Base-by-base conservation (phyloP, 164 flowering plant species). In the Kingdonia uniflora region DNA sequence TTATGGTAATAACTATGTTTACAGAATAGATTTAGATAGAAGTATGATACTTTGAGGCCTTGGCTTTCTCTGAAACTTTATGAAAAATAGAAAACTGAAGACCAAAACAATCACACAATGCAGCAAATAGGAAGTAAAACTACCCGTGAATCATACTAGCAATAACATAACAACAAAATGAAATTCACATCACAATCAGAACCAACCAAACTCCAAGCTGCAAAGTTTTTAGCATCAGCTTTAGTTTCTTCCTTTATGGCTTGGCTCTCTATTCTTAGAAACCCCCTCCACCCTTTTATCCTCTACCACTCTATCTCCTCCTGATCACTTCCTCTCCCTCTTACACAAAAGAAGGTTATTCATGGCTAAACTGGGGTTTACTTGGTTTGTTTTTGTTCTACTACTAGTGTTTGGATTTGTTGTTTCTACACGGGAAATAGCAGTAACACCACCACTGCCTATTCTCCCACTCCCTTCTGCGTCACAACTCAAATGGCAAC, bases 401-500 rank as follows among this genome's bases (percentile, higher is more conserved):
- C 50, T 55, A 16, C 56, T 29, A 20, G 19, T 15, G 19, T 13
- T 44, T 5, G 29, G 47, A 45, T 3, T 45, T 14, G 33, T 19
- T 5, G 33, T 11, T 1, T 50, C 71, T 39, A 58, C 11, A 19
- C 10, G 23, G 11, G 54, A 48, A 26, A 14, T 38, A 1, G 33
- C 57, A 1, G 57, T 68, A 2, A 63, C 89, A 14, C 96, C 95
- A 6, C 98, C 98, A 19, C 58, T 92, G 59, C 98, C 98, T 2
- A 25, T 87, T 39, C 85, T 78, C 0, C 96, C 96, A 0, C 72
- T 88, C 0, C 98, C 98, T 0, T 58, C 87, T 13, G 71, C 60
- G 38, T 64, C 95, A 41, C 98, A 85, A 49, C 56, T 92, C 2
- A 73, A 82, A 88, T 88, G 98, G 98, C 98, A 92, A 41, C 85